These are phyloP conservation scores for Pseudogymnoascus sp. DNA, from an alignment of 2,329 filamentous ascomycete species.

Conservation along the genomic window DNA sequence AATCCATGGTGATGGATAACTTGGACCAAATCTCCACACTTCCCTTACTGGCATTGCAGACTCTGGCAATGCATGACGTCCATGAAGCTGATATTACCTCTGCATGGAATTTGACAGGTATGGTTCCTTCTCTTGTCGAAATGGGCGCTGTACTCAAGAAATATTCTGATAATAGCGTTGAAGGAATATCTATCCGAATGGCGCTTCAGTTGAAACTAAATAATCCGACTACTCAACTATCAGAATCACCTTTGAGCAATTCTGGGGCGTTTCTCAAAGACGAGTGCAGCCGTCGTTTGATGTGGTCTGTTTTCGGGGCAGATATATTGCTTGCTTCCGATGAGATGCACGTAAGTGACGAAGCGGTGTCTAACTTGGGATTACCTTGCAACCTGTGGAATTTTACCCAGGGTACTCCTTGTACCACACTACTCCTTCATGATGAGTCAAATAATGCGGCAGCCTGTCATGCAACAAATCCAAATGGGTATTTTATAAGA, in stretches of 20 bases:
- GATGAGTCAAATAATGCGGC: neutral
- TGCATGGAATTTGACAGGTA: slow-evolving; percentile 10
- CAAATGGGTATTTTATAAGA: slow-evolving; percentile 8
- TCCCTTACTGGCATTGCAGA: neutral
- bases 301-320: slow-evolving; percentile 7
- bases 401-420: slow-evolving; percentile 8
- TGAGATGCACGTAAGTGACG: slow-evolving; percentile 7
- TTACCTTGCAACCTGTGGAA: slow-evolving; percentile 10
- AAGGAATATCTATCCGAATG: slow-evolving; percentile 9
- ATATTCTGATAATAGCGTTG: neutral
- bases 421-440: neutral
- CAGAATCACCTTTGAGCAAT: neutral
- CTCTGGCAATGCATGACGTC: slow-evolving; percentile 1
- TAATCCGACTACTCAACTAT: neutral
- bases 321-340: slow-evolving; percentile 9
- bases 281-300: slow-evolving; percentile 7
- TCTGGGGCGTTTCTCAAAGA: slow-evolving; percentile 6
- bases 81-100: slow-evolving; percentile 8
- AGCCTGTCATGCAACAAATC: slow-evolving; percentile 6
- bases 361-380: neutral
- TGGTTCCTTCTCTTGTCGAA: neutral
- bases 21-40: slow-evolving; percentile 7
- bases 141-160: neutral
- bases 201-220: slow-evolving; percentile 8
- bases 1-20: neutral